These are phyloP conservation scores for Pugionium cornutum DNA, from an alignment of 345 rosid species.

Conservation along the genomic window DNA sequence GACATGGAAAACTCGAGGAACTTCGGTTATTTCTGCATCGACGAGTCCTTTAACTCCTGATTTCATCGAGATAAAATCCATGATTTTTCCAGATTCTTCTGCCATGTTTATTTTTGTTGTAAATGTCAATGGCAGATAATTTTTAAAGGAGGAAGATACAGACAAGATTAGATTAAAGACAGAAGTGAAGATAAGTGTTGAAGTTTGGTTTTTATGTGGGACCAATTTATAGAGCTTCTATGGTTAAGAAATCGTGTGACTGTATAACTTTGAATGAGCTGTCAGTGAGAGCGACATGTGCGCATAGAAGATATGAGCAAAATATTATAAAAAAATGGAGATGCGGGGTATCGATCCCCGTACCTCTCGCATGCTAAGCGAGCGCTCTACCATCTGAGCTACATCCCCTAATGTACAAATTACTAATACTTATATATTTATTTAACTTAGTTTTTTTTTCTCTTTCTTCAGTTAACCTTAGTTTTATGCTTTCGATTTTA, in stretches of 20 bases:
- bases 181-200: neutral
- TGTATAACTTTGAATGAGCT: neutral
- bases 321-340: conserved; percentile 42
- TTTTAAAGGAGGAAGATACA: neutral
- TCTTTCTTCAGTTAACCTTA: too few species aligned
- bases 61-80: conserved; percentile 33
- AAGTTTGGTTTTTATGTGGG: neutral
- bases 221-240: too few species aligned
- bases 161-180: neutral
- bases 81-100: conserved; percentile 20
- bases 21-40: conserved; percentile 36
- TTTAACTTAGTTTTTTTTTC: too few species aligned
- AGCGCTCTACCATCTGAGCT: conserved; percentile 57
- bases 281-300: neutral
- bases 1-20: conserved; percentile 40
- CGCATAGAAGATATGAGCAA: too few species aligned
- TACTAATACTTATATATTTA: too few species aligned
- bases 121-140: neutral
- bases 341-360: conserved; percentile 87
- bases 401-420: conserved; percentile 28
- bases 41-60: conserved; percentile 49
- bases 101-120: neutral
- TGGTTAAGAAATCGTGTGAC: too few species aligned
- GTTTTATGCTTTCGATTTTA: too few species aligned
- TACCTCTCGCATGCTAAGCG: conserved; percentile 93